Base-by-base conservation (phyloP, 352 stramenopile species). In the Phytophthora pistaciae region DNA sequence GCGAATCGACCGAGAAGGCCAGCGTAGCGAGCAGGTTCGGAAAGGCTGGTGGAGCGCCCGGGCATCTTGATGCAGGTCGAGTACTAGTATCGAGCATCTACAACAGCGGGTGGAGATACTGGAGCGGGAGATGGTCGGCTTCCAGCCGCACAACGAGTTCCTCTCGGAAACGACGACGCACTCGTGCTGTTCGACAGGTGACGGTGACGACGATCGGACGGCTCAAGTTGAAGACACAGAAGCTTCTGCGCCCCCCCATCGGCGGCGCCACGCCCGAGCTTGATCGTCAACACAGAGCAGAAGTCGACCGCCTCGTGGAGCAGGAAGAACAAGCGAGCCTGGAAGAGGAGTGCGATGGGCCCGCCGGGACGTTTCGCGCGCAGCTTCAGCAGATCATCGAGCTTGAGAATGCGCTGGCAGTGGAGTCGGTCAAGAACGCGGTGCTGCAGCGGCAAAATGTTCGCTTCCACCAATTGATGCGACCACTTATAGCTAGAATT, bases 51-150 rank as follows among this genome's bases (percentile, higher is more conserved):
- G 49, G 61, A 21, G 20, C 33, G 23, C 18, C 50, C 20, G 29
- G 49, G 42, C 57, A 42, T 36, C 2, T 40, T 49, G 66, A 72
- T 27, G 29, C 3, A 46, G 14, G 44, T 58, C n/a, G 13, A 63
- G 50, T 42, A 20, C n/a, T 8, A 63, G 50, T 42, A 20, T 36
- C 5, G 16, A 60, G n/a, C n/a, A n/a, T 70, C 50, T 77, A 11
- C 46, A 63, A 31, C 31, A 56, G 46, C 72, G 72, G 29, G 60
- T 79, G 20, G 66, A 70, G 21, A 25, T 63, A 18, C 33, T 79
- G 21, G 66, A 75, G 33, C 59, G 33, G 54, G 64, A 74, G 11
- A 14, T 74, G 23, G 49, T 53, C 9, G 60, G 55, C 27, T 63
- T 77, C 56, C 27, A 38, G 3, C 49, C 64, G 10, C 65, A 56